Conservation (phyloP, 441 rosid species). For the Euphorbia schlechtendalii region DNA sequence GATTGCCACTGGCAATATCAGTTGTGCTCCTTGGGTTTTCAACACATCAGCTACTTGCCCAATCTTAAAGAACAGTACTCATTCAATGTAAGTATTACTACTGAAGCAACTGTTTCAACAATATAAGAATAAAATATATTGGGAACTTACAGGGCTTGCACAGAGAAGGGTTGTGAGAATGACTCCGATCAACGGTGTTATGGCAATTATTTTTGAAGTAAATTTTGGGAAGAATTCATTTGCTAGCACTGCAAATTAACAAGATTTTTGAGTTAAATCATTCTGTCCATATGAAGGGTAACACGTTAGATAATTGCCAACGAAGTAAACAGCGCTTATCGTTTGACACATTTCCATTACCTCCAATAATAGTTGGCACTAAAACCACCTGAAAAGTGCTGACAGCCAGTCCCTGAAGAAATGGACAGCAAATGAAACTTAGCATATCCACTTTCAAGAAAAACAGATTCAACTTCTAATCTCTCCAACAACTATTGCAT, state of each 20-base stretch:
- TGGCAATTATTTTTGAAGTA: constrained; percentile 62
- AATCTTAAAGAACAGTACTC: constrained; percentile 39
- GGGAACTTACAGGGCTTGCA: constrained; percentile 81
- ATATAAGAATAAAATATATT: neutral
- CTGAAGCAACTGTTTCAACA: constrained; percentile 12
- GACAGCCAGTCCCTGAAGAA: constrained; percentile 73
- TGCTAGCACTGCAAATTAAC: constrained; percentile 52
- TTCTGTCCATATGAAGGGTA: neutral
- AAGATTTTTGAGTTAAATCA: constrained; percentile 13
- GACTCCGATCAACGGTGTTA: constrained; percentile 89
- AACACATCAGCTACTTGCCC: constrained; percentile 88
- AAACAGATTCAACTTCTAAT: too few relatives aligned
- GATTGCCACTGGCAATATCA: constrained; percentile 75
- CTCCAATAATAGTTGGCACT: constrained; percentile 79
- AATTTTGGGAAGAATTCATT: constrained; percentile 91
- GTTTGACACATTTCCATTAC: constrained; percentile 27
- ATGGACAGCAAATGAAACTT: constrained; percentile 6
- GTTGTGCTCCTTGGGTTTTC: constrained; percentile 84
- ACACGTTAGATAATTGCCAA: constrained; percentile 7
- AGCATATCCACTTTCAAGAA: constrained; percentile 10
- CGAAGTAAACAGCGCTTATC: constrained; percentile 8
- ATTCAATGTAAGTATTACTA: constrained; percentile 16
- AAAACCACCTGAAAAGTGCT: constrained; percentile 97
- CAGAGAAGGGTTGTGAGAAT: constrained; percentile 85
- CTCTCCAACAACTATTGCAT: too few relatives aligned